Evolutionary conservation across 1,284 basidiomycete genomes (phyloP).

Genomic region (Lignosus rhinocerotis): DNA sequence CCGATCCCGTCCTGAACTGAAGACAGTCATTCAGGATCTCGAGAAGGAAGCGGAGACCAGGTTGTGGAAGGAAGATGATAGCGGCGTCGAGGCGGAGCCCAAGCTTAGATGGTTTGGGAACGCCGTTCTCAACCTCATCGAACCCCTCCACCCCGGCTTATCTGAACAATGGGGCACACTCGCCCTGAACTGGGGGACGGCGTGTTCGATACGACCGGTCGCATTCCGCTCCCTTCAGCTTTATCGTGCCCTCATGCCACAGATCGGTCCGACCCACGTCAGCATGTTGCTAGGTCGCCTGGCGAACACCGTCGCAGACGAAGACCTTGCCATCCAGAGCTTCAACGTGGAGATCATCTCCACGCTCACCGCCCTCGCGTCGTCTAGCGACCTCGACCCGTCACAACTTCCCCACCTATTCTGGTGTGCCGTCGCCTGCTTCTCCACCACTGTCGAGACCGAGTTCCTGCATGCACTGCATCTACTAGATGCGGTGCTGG

Average conservation of each 20-base stretch:
- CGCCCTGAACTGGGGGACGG: slow-evolving; percentile 84
- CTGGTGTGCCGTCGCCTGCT: slow-evolving; percentile 84
- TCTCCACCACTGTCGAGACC: slow-evolving; percentile 80
- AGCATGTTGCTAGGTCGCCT: slow-evolving; percentile 82
- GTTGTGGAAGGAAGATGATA: slow-evolving; percentile 79
- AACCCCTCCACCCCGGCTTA: slow-evolving; percentile 68
- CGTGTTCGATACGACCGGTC: slow-evolving; percentile 82
- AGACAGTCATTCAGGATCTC: slow-evolving; percentile 52
- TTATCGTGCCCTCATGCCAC: slow-evolving; percentile 83
- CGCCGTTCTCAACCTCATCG: slow-evolving; percentile 68
- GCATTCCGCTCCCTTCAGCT: slow-evolving; percentile 91
- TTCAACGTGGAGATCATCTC: slow-evolving; percentile 86
- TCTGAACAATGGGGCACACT: slow-evolving; percentile 80
- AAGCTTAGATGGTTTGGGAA: slow-evolving; percentile 74
- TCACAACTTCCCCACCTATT: slow-evolving; percentile 81
- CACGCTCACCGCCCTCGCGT: slow-evolving; percentile 73
- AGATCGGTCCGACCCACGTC: slow-evolving; percentile 72
- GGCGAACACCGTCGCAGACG: slow-evolving; percentile 81
- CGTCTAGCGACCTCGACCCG: slow-evolving; percentile 56
- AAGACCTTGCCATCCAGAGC: slow-evolving; percentile 74
- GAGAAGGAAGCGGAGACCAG: slow-evolving; percentile 59
- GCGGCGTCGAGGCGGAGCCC: slow-evolving; percentile 48
- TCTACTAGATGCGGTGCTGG: slow-evolving; percentile 72
- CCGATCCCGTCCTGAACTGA: slow-evolving; percentile 48
- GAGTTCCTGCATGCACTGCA: slow-evolving; percentile 78